These are phyloP conservation scores for Diplosphaera chodatii DNA, from an alignment of 139 green algal genomes.

Conservation along the genomic window DNA sequence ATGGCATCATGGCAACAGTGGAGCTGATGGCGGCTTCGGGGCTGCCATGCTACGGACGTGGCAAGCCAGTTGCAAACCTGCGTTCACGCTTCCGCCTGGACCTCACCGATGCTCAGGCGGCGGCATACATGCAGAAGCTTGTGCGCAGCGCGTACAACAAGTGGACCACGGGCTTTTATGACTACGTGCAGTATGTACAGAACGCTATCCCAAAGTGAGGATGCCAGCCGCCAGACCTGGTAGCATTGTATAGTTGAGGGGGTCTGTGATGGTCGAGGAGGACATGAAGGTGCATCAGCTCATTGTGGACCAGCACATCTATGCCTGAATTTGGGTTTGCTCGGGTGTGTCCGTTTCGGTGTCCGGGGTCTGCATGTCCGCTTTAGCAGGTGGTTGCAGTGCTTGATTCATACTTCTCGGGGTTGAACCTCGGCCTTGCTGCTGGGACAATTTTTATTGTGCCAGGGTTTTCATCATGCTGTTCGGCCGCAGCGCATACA, in stretches of 20 bases:
- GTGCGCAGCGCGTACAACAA: conserved; percentile 88
- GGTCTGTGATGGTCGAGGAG: too few relatives aligned
- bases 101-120: conserved; percentile 54
- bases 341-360: too few relatives aligned
- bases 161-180: conserved; percentile 89
- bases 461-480: not conserved
- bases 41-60: conserved; percentile 72
- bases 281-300: too few relatives aligned
- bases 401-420: too few relatives aligned
- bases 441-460: too few relatives aligned
- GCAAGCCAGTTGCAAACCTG: conserved; percentile 56
- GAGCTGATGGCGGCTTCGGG: conserved; percentile 46
- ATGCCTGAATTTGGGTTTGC: too few relatives aligned
- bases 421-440: too few relatives aligned
- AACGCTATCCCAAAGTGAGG: conserved; percentile 57
- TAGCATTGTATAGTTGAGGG: too few relatives aligned
- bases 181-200: conserved; percentile 83
- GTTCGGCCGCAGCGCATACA: conserved; percentile 53
- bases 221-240: too few relatives aligned
- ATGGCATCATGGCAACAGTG: conserved; percentile 47
- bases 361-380: too few relatives aligned
- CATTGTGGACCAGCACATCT: too few relatives aligned
- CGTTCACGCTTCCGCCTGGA: conserved; percentile 63
- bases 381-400: too few relatives aligned
- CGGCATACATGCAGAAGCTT: conserved; percentile 61